phyloP scores from a whole-genome alignment of 139 green algal genomes.

The Coelastrella sp. region DNA sequence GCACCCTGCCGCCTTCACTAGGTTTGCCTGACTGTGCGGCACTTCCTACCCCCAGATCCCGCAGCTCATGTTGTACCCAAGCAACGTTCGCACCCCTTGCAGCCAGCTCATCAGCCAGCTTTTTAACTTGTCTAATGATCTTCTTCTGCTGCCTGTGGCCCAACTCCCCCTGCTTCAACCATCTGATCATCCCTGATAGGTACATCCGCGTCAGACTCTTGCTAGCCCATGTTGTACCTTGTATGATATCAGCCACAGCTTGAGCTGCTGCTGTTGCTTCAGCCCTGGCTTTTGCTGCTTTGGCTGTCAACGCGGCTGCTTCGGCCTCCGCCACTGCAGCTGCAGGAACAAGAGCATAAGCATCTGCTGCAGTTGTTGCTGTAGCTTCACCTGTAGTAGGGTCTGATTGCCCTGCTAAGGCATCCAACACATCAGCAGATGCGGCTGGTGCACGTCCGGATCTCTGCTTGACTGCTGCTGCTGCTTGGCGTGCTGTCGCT shows the following conservation, averaged over 20 bases:
- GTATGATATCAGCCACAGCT: too few species aligned
- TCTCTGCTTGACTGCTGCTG: too few species aligned
- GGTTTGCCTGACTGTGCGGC: too few species aligned
- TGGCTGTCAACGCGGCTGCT: background rate
- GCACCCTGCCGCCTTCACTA: too few species aligned
- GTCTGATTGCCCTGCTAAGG: too few species aligned
- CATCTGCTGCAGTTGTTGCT: background rate
- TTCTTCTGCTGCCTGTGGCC: background rate
- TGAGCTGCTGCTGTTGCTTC: too few species aligned
- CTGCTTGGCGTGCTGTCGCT: too few species aligned
- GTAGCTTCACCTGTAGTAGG: background rate
- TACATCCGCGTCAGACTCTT: background rate
- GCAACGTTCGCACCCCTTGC: background rate
- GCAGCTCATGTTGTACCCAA: background rate
- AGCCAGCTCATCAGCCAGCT: background rate
- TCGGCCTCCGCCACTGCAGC: background rate
- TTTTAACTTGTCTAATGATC: background rate
- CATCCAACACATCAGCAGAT: too few species aligned
- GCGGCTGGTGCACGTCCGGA: too few species aligned
- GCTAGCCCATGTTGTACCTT: background rate
- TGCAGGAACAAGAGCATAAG: background rate
- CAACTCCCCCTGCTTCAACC: background rate
- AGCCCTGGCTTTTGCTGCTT: background rate
- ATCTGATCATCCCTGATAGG: background rate
- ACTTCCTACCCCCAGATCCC: too few species aligned